Base-by-base conservation (phyloP, 1,284 basidiomycete species). In the Tilletia indica region DNA sequence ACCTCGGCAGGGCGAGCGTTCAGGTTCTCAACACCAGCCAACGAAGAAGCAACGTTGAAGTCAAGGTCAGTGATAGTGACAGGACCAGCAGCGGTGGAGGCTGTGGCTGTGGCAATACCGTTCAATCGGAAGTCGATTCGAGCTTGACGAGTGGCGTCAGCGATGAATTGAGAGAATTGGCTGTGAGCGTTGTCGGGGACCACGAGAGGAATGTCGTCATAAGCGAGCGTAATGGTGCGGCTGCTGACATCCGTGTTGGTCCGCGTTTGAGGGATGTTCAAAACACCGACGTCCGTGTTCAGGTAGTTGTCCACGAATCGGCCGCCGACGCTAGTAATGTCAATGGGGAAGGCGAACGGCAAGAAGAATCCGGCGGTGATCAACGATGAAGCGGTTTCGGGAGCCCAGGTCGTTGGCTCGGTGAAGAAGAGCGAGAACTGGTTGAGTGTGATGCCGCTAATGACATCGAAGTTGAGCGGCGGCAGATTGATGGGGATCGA, bases 301-400 rank as follows among this genome's bases (percentile, higher is more conserved):
- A 88, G 81, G 75, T 87, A 88, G 34, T 87, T 87, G 58, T 90
- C 86, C 0, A 87, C 89, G 74, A 91, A 88, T 56, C 88, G 89
- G 84, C 90, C 89, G 71, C 89, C 87, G 68, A 91, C 82, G 4
- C 89, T 86, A 19, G 86, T 86, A 74, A 92, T 90, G 78, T 92
- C 89, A 68, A 92, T 75, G 0, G 91, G 90, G 86, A 92, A 91
- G 38, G 81, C 86, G 80, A 92, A 92, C 1, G 91, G 91, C 9
- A 92, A 84, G 61, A 87, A 87, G 85, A 92, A 92, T 2, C 88
- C 85, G 0, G 89, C 89, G 25, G 87, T 87, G 0, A 90, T 89
- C 67, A 87, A 86, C 72, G 87, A 87, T 71, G 89, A 90, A 73
- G 88, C 88, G n/a, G 90, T 88, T 9, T 85, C 77, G 2, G 91